phyloP scores from a whole-genome alignment of 345 rosid species.

The Eucalyptus fibrosa region DNA sequence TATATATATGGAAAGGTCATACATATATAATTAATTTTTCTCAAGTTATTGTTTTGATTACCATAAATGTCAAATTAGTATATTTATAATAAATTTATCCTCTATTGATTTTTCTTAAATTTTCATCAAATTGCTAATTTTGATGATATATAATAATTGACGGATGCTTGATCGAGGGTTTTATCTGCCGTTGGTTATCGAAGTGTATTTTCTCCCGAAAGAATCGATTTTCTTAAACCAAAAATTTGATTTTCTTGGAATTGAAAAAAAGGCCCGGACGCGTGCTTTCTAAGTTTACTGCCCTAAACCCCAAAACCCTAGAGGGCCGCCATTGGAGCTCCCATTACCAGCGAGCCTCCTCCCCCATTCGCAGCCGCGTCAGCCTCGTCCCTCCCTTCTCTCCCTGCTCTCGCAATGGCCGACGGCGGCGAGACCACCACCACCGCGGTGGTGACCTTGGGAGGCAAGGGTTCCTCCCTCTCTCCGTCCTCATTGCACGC shows the following conservation, averaged over 20 bases:
- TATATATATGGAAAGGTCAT: too few species aligned
- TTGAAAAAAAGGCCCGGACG: neutral
- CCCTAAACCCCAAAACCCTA: neutral
- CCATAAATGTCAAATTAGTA: too few species aligned
- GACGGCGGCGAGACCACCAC: neutral
- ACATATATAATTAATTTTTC: too few species aligned
- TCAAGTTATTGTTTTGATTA: too few species aligned
- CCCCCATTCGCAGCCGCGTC: neutral
- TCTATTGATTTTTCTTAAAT: fast-evolving
- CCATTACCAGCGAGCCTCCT: neutral
- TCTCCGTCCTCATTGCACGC: slow-evolving; percentile 33
- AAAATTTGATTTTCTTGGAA: neutral
- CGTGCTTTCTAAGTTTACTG: too few species aligned
- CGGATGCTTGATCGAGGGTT: too few species aligned
- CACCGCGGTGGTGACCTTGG: neutral
- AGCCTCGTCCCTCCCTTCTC: neutral
- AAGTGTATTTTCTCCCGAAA: neutral
- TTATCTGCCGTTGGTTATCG: neutral
- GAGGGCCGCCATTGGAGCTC: too few species aligned
- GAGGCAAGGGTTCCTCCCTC: slow-evolving; percentile 33
- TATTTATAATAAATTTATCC: too few species aligned
- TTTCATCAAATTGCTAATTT: too few species aligned
- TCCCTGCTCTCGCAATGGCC: neutral
- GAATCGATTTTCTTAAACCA: too few species aligned
- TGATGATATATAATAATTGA: too few species aligned